Base-by-base conservation (phyloP, 495 filamentous ascomycete species). In the Neurospora discreta region DNA sequence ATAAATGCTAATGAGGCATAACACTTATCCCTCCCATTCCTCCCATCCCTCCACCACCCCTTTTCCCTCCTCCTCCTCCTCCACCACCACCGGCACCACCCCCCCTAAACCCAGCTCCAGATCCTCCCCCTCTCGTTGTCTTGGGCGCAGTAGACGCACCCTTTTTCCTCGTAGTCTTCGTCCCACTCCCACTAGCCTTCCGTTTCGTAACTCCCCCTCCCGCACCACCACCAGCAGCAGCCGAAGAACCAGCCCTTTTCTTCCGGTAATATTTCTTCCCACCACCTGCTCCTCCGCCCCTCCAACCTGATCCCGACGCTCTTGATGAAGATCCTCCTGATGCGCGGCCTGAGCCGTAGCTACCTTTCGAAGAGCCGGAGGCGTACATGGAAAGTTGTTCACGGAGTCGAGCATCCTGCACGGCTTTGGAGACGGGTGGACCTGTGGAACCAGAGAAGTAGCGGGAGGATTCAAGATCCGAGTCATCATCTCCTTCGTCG, bases 401-500 rank as follows among this genome's bases (percentile, higher is more conserved):
- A 0, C 26, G 0, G 0, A 65, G 11, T 9, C 52, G 1, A 4
- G 52, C 52, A 3, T 65, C 52, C 4, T 65, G 52, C 52, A 65
- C 52, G 13, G 26, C 52, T 36, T 65, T 65, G 52, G 52, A 36
- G 15, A 65, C 6, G 0, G 42, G 68, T 1, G 39, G 70, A 52
- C 16, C 8, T 69, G 69, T 65, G 18, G 23, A 43, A 33, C 18
- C 36, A 38, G 20, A 42, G 18, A 75, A 77, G 43, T 72, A 76
- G 26, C 46, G 72, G 0, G 74, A 78, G 11, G 65, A 20, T 72
- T 71, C 76, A 0, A 76, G 40, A 26, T 58, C 9, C 18, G 38
- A 75, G 69, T 73, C 73, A 73, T 71, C 78, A 80, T 67, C 79
- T 80, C 44, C 78, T 75, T 46, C 40, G 26, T 78, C 73, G 1